Evolutionary conservation across 1,139 yeast species (phyloP).

Genomic region (Geotrichum citri-aurantii): DNA sequence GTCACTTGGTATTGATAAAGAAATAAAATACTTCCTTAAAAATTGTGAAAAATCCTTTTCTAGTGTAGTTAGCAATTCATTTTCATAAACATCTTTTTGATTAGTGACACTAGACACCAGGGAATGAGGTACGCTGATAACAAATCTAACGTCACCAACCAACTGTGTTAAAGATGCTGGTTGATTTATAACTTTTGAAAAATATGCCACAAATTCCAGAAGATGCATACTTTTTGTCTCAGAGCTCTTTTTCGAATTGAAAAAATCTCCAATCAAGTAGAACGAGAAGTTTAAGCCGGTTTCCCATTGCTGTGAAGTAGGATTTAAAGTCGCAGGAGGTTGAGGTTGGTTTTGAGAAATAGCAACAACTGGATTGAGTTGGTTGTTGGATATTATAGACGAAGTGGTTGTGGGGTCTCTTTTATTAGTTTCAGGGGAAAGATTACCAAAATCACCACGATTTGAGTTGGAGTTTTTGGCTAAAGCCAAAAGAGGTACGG

Average conservation of each 20-base stretch:
- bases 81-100: background rate
- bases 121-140: background rate
- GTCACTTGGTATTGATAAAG: background rate
- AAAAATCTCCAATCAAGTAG: background rate
- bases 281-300: background rate
- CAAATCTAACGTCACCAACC: background rate
- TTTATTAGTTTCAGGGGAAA: background rate
- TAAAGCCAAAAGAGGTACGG: background rate
- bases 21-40: background rate
- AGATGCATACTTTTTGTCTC: background rate
- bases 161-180: background rate
- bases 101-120: background rate
- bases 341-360: background rate
- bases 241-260: background rate
- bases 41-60: background rate
- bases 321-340: background rate
- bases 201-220: background rate
- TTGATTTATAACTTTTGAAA: background rate
- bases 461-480: background rate
- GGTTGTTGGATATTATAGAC: background rate
- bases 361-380: too few species aligned
- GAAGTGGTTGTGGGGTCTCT: background rate
- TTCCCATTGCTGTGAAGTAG: background rate
- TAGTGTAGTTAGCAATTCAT: background rate
- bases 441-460: background rate